Conservation (phyloP, 1,284 basidiomycete species). For the Papiliotrema fonsecae region DNA sequence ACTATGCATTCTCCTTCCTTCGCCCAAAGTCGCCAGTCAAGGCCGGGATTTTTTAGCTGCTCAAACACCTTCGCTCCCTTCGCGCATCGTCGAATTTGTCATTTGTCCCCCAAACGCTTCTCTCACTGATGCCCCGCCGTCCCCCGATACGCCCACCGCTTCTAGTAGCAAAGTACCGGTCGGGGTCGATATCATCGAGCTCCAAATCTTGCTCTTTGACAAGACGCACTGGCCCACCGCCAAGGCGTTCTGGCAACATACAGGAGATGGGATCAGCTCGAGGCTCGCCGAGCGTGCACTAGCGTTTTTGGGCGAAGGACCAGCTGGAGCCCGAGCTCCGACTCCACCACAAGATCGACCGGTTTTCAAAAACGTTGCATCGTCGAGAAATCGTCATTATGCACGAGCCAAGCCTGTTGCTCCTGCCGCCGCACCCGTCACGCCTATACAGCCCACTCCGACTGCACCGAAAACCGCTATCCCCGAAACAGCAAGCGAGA, state of each 20-base stretch:
- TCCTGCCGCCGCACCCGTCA: constrained; percentile 12
- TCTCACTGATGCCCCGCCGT: constrained; percentile 28
- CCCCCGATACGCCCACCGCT: constrained; percentile 23
- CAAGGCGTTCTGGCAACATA: constrained; percentile 95
- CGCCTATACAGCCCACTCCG: constrained; percentile 11
- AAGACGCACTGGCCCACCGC: constrained; percentile 62
- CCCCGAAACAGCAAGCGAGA: constrained; percentile 16
- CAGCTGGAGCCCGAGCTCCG: constrained; percentile 29
- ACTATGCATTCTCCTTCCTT: constrained; percentile 70
- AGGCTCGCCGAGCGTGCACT: constrained; percentile 80
- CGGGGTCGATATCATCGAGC: constrained; percentile 51
- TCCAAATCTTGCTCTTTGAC: constrained; percentile 79
- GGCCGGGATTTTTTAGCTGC: constrained; percentile 71
- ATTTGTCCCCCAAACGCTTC: constrained; percentile 57
- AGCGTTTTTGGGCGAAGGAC: constrained; percentile 55
- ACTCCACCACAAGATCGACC: constrained; percentile 12
- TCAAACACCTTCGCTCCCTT: constrained; percentile 50
- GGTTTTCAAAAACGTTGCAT: constrained; percentile 13
- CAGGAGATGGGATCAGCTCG: constrained; percentile 83
- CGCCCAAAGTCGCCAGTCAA: constrained; percentile 63
- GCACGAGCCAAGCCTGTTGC: constrained; percentile 13
- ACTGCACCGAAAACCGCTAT: constrained; percentile 9
- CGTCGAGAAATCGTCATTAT: constrained; percentile 46
- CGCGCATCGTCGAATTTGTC: constrained; percentile 68
- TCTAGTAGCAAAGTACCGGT: constrained; percentile 15